phyloP scores from a whole-genome alignment of 768 basidiomycete genomes.

The Rhodotorula babjevae region DNA sequence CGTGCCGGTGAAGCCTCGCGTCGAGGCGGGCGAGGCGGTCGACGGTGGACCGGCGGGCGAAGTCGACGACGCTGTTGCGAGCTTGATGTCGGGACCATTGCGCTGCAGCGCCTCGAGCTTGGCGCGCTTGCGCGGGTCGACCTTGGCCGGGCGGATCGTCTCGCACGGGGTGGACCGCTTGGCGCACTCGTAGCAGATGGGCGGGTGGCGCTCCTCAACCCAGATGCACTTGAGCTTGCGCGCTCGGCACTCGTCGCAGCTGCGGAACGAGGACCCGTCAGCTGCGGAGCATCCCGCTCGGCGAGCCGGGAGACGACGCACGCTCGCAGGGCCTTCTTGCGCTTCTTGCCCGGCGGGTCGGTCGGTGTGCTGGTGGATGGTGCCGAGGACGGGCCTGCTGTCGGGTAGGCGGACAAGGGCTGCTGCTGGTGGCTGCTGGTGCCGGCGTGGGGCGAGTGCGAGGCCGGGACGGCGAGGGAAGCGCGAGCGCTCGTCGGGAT shows the following conservation, averaged over 20 bases:
- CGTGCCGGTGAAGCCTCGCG: neutral
- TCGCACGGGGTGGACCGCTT: neutral
- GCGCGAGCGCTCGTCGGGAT: too few relatives aligned
- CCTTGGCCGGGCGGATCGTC: neutral
- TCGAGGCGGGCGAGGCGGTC: neutral
- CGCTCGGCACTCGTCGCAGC: neutral
- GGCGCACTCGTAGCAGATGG: neutral
- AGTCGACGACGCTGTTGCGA: neutral
- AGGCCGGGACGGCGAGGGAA: neutral
- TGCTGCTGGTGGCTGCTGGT: too few relatives aligned
- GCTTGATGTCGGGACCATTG: neutral
- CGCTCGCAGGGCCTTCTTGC: neutral
- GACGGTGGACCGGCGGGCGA: neutral
- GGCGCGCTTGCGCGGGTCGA: neutral
- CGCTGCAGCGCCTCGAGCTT: neutral
- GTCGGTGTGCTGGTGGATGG: too few relatives aligned
- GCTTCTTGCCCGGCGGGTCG: neutral
- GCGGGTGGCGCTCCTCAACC: neutral
- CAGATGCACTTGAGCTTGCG: neutral
- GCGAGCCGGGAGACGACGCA: neutral
- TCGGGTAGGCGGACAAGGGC: too few relatives aligned
- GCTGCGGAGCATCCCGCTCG: neutral
- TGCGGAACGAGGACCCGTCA: neutral
- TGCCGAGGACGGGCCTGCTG: too few relatives aligned
- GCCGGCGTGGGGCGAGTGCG: too few relatives aligned